Evolutionary conservation across 169 alveolate species (phyloP).

Genomic region (Cryptosporidium bovis): DNA sequence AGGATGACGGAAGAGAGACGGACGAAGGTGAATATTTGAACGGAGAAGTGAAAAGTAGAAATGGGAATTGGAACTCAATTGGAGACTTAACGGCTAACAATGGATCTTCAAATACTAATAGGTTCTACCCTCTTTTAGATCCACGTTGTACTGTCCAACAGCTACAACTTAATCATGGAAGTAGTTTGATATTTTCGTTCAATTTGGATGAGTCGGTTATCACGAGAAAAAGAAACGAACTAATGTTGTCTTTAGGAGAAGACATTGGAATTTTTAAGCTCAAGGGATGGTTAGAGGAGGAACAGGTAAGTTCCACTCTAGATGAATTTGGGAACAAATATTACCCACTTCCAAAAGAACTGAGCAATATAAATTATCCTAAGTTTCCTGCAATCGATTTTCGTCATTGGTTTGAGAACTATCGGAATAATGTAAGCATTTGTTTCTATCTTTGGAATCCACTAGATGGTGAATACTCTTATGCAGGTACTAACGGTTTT

Average conservation of each 20-base stretch:
- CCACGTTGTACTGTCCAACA: slow-evolving; percentile 59
- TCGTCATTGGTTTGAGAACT: slow-evolving; percentile 66
- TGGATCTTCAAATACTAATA: not conserved
- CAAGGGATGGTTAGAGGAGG: slow-evolving; percentile 38
- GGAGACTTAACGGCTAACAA: not conserved
- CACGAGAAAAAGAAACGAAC: slow-evolving; percentile 31
- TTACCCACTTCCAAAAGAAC: not conserved
- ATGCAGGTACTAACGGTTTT: no score
- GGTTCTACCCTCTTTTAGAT: slow-evolving; percentile 34
- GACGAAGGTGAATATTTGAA: no score
- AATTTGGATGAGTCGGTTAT: slow-evolving; percentile 50
- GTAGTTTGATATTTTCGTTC: slow-evolving; percentile 45
- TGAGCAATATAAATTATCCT: slow-evolving; percentile 16
- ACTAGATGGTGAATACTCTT: slow-evolving; percentile 17
- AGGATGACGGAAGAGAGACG: no score
- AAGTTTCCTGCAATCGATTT: slow-evolving; percentile 64
- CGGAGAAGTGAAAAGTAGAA: no score
- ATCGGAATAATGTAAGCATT: slow-evolving; percentile 7
- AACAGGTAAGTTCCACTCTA: not conserved
- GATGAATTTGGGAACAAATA: no score
- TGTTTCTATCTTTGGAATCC: slow-evolving; percentile 60
- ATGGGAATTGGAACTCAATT: not conserved
- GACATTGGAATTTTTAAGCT: not conserved
- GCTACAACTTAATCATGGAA: slow-evolving; percentile 32
- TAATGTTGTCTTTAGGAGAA: slow-evolving; percentile 20